Percentiles rank a stretch among this genome's conserved stretches.
Conservation (phyloP, 108 stramenopile genomes). For the Cyclotella sp. region DNA sequence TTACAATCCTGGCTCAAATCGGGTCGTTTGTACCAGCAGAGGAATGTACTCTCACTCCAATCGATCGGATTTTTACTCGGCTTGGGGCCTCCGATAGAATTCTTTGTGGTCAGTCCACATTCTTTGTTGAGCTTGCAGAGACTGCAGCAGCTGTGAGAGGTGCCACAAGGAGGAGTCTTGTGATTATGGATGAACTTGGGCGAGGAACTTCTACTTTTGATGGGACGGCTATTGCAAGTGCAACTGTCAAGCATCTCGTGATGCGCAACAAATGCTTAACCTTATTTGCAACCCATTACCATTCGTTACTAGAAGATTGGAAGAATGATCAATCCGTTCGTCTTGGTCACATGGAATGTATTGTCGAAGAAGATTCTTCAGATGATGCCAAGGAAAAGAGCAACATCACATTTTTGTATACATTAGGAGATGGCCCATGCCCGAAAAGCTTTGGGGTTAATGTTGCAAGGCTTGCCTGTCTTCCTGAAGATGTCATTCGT, state of each 20-base stretch:
- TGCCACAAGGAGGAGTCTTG: conserved; percentile 91
- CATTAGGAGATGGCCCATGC: conserved; percentile 91
- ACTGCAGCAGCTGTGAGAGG: conserved; percentile 96
- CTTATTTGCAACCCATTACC: conserved; percentile 98
- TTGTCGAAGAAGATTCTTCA: conserved; percentile 79
- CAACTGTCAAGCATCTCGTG: conserved; percentile 94
- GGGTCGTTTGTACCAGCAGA: conserved; percentile 99
- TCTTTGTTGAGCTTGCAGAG: conserved; percentile 99
- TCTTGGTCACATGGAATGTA: conserved; percentile 99
- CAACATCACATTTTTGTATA: conserved; percentile 98
- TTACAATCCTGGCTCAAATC: conserved; percentile 96
- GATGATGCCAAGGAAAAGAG: conserved; percentile 49
- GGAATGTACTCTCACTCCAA: conserved; percentile 86
- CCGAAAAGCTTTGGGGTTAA: conserved; percentile 99
- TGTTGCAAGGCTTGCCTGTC: conserved; percentile 95
- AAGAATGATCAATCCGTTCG: conserved; percentile 74
- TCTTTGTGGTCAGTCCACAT: conserved; percentile 97
- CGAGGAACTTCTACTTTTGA: conserved; percentile 98
- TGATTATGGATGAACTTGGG: conserved; percentile 99
- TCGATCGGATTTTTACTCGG: conserved; percentile 98
- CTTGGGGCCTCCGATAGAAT: conserved; percentile 99
- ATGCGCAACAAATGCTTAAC: conserved; percentile 85
- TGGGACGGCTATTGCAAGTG: conserved; percentile 99
- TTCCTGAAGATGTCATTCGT: conserved; percentile 93
- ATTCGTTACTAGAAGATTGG: conserved; percentile 97